Percentiles rank a stretch among this genome's conserved stretches.
These are phyloP conservation scores for Parafenestella ontariensis DNA, from an alignment of 2,329 filamentous ascomycete species.

Conservation along the genomic window DNA sequence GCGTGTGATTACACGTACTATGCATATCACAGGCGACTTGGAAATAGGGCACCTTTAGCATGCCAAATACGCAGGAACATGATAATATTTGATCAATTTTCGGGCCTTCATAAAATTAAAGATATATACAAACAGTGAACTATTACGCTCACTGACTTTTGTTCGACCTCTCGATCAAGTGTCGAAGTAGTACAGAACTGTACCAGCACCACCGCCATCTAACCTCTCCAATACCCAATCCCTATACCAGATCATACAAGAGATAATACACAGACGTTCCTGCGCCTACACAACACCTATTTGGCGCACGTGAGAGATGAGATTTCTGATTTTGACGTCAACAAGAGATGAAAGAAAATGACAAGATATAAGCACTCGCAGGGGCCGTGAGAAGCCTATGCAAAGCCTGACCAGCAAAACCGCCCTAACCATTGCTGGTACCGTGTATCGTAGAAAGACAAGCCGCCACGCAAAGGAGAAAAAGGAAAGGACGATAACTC, in stretches of 20 bases:
- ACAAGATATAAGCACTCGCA: background rate
- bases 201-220: slow-evolving; percentile 29
- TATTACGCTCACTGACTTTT: slow-evolving; percentile 14
- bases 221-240: slow-evolving; percentile 19
- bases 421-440: slow-evolving; percentile 30
- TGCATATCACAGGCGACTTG: background rate
- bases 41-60: background rate
- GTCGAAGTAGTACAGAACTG: slow-evolving; percentile 24
- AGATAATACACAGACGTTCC: slow-evolving; percentile 41
- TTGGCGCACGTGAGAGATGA: slow-evolving; percentile 34
- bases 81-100: background rate
- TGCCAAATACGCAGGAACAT: background rate
- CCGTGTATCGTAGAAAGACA: slow-evolving; percentile 21
- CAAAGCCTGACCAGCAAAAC: slow-evolving; percentile 6
- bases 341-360: slow-evolving; percentile 2
- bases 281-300: slow-evolving; percentile 31
- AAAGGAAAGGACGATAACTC: slow-evolving; percentile 17
- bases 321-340: slow-evolving; percentile 32
- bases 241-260: slow-evolving; percentile 31
- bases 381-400: background rate
- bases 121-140: slow-evolving; percentile 24
- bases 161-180: background rate
- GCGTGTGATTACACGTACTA: no score
- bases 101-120: slow-evolving; percentile 20
- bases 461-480: slow-evolving; percentile 6